Base-by-base conservation (phyloP, 768 basidiomycete genomes). In the Cubamyces lactineus region DNA sequence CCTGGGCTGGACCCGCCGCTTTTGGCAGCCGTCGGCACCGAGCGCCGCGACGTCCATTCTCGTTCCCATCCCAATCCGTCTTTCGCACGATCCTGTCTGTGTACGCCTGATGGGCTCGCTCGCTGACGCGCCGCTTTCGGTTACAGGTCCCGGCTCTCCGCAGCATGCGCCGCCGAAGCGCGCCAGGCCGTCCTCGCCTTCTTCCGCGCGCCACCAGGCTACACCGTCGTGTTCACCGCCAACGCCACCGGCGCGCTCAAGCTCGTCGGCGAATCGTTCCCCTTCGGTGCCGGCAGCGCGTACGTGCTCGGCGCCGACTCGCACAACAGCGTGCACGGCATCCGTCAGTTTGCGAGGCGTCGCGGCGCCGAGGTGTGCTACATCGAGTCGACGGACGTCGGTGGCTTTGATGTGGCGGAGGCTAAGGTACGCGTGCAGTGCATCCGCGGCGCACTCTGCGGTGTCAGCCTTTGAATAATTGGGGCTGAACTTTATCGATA, bases 261-360 rank as follows among this genome's bases (percentile, higher is more conserved):
- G 69, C 80, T 94, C 34, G 82, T 94, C 42, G 92, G 91, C 38
- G 92, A 94, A 73, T 79, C 90, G 0, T 94, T 86, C 67, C 89
- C 88, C 0, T 94, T 92, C 69, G 72, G 70, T 4, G 75, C 75
- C 41, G 81, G 78, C n/a, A 83, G 86, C 53, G 74, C 73, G 48
- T 87, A 86, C 68, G 81, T 94, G 52, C 84, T 94, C 57, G 83
- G 88, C 19, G 80, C 82, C 16, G 92, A 94, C 73, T 88, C 89
- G 7, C 92, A 94, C 72, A 93, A 92, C 69, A 92, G 89, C 63
- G 86, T 93, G 19, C 88, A 93, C 66, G 91, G 91, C 9, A 88
- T 93, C 61, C 82, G 92, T 45, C 81, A 89, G 74, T 94, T 84
- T 68, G 90, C 91, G 0, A 70, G 71, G 13, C 73, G 75, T 59